Conservation (phyloP, 2,329 filamentous ascomycete genomes). For the Dothideomycetidae sp. region DNA sequence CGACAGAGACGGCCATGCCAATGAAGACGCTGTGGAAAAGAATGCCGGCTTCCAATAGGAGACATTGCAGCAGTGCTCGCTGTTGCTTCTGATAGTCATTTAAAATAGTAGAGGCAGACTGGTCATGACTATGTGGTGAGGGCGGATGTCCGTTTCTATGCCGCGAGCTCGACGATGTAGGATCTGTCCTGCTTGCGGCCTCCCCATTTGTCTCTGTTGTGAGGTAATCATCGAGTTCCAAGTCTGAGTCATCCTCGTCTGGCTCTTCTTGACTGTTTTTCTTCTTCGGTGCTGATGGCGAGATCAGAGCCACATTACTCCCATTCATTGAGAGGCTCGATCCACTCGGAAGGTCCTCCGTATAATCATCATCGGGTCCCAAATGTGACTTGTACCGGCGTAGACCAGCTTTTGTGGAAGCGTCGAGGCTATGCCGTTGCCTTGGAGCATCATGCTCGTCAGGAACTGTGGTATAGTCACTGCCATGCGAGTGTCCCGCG, state of each 20-base stretch:
- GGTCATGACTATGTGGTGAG: too few relatives aligned
- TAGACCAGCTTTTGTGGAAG: constrained; percentile 6
- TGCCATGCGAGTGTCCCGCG: constrained; percentile 43
- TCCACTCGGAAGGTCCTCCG: not conserved
- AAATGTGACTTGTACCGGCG: constrained; percentile 6
- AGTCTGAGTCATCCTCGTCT: not conserved
- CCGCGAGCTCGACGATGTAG: not conserved
- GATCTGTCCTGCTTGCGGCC: not conserved
- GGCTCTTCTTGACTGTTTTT: not conserved
- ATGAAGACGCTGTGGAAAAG: constrained; percentile 68
- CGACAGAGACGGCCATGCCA: constrained; percentile 57
- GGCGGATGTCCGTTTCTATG: not conserved
- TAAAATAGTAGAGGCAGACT: not conserved
- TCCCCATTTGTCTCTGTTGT: not conserved
- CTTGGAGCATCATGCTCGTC: constrained; percentile 16
- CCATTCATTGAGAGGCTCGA: not conserved
- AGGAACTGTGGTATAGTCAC: constrained; percentile 35
- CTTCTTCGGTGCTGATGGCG: constrained; percentile 3
- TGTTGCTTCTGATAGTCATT: constrained; percentile 31
- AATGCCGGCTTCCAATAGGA: constrained; percentile 62
- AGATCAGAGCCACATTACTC: not conserved
- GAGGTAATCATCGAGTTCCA: constrained; percentile 4
- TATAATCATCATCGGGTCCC: not conserved
- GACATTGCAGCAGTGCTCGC: constrained; percentile 57
- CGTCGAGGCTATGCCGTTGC: not conserved